Conservation (phyloP, 176 grass and related monocot species). For the Carex cristatella region DNA sequence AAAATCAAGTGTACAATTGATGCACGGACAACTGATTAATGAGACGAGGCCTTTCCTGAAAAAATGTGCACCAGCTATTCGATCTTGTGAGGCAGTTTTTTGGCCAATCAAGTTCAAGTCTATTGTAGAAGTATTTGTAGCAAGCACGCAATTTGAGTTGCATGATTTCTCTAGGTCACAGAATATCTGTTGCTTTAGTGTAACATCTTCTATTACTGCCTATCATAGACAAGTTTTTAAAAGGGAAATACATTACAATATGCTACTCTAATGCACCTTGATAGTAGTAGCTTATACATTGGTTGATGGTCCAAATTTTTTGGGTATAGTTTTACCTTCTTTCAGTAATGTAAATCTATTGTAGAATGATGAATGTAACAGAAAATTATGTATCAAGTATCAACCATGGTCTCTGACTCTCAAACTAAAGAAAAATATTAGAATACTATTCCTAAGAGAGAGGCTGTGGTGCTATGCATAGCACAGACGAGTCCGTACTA, state of each 20-base stretch:
- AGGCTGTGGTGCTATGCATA: no score
- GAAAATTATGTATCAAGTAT: neutral
- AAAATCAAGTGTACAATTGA: neutral
- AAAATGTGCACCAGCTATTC: slow-evolving; percentile 75
- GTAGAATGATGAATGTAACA: neutral
- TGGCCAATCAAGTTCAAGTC: slow-evolving; percentile 78
- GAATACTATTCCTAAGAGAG: neutral
- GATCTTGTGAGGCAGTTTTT: slow-evolving; percentile 55
- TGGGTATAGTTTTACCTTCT: neutral
- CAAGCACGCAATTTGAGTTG: slow-evolving; percentile 57
- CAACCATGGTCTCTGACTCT: neutral
- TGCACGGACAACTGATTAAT: neutral
- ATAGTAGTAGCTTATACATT: no score
- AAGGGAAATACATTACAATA: neutral
- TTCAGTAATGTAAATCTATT: neutral
- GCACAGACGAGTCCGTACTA: no score
- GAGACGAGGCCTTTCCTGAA: slow-evolving; percentile 50
- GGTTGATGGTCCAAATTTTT: neutral
- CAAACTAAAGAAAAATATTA: neutral
- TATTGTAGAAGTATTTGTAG: slow-evolving; percentile 83
- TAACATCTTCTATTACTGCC: slow-evolving; percentile 66
- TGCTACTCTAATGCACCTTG: no score
- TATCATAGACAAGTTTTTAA: slow-evolving; percentile 22
- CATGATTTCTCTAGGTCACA: slow-evolving; percentile 73
- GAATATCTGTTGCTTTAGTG: slow-evolving; percentile 75